Conservation (phyloP, 495 filamentous ascomycete species). For the Trichocladium antarcticum region DNA sequence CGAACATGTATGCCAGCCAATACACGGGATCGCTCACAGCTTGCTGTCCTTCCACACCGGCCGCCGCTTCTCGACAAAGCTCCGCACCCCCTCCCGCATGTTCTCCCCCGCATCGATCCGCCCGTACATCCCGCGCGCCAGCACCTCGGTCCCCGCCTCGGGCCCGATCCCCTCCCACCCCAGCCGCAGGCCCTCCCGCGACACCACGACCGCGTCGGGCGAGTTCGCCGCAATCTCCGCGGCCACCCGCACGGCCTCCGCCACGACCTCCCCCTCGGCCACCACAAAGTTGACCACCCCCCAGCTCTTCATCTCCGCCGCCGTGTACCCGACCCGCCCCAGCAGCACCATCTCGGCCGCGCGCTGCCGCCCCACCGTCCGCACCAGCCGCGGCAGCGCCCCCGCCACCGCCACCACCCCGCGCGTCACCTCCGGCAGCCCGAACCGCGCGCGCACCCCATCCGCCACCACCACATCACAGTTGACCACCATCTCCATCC, state of each 20-base stretch:
- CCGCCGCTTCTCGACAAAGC: constrained; percentile 70
- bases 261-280: constrained; percentile 36
- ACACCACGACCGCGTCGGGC: constrained; percentile 65
- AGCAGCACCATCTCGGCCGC: constrained; percentile 67
- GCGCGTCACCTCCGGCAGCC: constrained; percentile 58
- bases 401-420: constrained; percentile 67
- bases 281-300: constrained; percentile 67
- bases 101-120: constrained; percentile 57
- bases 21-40: constrained; percentile 35
- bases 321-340: constrained; percentile 46
- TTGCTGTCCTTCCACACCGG: constrained; percentile 64
- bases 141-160: constrained; percentile 48
- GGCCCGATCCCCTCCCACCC: constrained; percentile 53
- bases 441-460: constrained; percentile 46
- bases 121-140: constrained; percentile 49
- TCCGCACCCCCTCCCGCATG: constrained; percentile 63
- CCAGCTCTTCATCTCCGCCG: constrained; percentile 55
- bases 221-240: constrained; percentile 48
- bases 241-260: constrained; percentile 44
- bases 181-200: constrained; percentile 51
- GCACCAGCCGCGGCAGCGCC: constrained; percentile 59
- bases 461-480: constrained; percentile 59
- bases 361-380: constrained; percentile 54
- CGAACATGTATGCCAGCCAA: too few relatives aligned
- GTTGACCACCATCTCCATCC: constrained; percentile 66